Evolutionary conservation across 768 basidiomycete genomes (phyloP), one percentile per base, ranked within the genome.

Genomic region (Termitomyces bulborhizus): DNA sequence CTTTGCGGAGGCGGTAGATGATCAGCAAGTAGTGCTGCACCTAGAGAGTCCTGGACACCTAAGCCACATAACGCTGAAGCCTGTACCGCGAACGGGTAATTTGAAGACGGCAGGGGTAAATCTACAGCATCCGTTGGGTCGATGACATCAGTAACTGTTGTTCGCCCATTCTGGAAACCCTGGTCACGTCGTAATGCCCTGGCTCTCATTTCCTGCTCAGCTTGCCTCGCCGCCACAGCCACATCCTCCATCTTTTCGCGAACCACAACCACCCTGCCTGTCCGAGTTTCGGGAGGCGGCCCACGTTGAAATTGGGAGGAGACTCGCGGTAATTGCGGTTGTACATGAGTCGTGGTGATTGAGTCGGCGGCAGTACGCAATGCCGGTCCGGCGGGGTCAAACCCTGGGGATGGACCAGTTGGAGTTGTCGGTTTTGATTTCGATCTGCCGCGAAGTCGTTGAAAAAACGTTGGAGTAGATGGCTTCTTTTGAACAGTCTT

Each of bases 41-140:
- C 85, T 6, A 90, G 72, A 27, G 88, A 88, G 46, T 89, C 86
- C 57, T 82, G 76, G 41, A 89, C 86, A 43, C 86, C 85, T 62
- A 91, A 70, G 15, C 85, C 88, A 62, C 84, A 82, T 48, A 85
- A 62, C 15, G 84, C 85, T 53, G 89, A 88, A 26, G 89, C 80
- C 64, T 90, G 89, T 39, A 87, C 80, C 6, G 85, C 81, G 61
- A 91, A 86, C 1, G 84, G 85, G 64, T 88, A 89, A 36, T 75
- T 76, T 37, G 84, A 73, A 36, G 85, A 82, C 6, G 83, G 85
- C 5, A 77, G 83, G 0, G 90, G 90, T 34, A 92, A 65, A 64
- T 93, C 90, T 36, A 93, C 90, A 26, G 79, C 80, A 63, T 92
- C 91, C 26, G 90, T 93, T 11, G 90, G 90, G 69, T 93, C 90